Evolutionary conservation across 2,329 filamentous ascomycete genomes (phyloP), one percentile per base, ranked within the genome.

Genomic region (Massarina eburnea): DNA sequence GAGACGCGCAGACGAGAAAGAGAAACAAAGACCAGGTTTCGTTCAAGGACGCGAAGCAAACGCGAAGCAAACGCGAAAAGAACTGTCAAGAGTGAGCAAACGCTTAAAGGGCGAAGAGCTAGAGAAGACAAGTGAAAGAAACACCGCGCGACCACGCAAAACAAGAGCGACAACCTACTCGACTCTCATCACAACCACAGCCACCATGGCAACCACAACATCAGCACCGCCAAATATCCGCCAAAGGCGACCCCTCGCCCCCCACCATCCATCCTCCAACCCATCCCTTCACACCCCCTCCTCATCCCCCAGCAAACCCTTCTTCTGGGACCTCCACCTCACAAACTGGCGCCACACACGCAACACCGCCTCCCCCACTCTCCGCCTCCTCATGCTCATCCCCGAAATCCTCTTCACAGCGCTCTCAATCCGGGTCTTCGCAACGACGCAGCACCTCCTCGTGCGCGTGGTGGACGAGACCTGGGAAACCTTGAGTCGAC

Each of bases 401-500:
- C 10, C 52, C 14, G 47, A 57, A 42, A 6, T 55, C 24, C 9
- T 49, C 21, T 40, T 45, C n/a, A 19, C 53, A 1, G 32, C 55
- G 2, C 39, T 42, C 21, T 41, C 48, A 2, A 57, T 62, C 46
- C 45, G 47, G 35, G 5, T 55, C 32, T 15, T 59, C 14, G 54
- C 57, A 3, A 20, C 36, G 4, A 5, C 29, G 26, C 52, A 59
- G 35, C 56, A 62, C 9, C 21, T 29, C 39, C n/a, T 47, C n/a
- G 51, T 57, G 4, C 43, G 36, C 32, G 41, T 22, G 10, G 22
- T 62, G 8, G 49, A 52, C 39, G 39, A 46, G 1, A 14, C 55
- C n/a, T 52, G 57, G 37, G 53, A 57, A 8, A 17, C 52, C 7
- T 21, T 58, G 2, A 50, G 52, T 2, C 50, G 59, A 5, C 34